Evolutionary conservation across 176 grass and related monocot species (phyloP).

Genomic region (Zea mays): Zm-B73-REFERENCE-NAM-5.0 NC_050102.1:141739501-141740000

Average conservation of each 20-base stretch:
- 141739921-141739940: slow-evolving; percentile 92
- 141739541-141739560: slow-evolving; percentile 82
- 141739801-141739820: slow-evolving; percentile 52
- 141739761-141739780: slow-evolving; percentile 55
- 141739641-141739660: slow-evolving; percentile 76
- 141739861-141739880: slow-evolving; percentile 60
- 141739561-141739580: slow-evolving; percentile 63
- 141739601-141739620: slow-evolving; percentile 75
- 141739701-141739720: slow-evolving; percentile 75
- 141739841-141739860: slow-evolving; percentile 80
- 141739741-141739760: slow-evolving; percentile 57
- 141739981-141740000: slow-evolving; percentile 24
- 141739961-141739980: slow-evolving; percentile 31
- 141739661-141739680: slow-evolving; percentile 71
- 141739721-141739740: slow-evolving; percentile 51
- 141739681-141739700: slow-evolving; percentile 91
- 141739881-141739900: slow-evolving; percentile 74
- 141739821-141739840: slow-evolving; percentile 75
- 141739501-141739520: slow-evolving; percentile 35
- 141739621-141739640: slow-evolving; percentile 67
- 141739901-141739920: slow-evolving; percentile 73
- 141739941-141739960: slow-evolving; percentile 83
- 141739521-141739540: slow-evolving; percentile 66
- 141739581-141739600: slow-evolving; percentile 68
- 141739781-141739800: slow-evolving; percentile 58